Conservation (phyloP, 371 early-diverging fungal species). For the Rhizopus stolonifer region DNA sequence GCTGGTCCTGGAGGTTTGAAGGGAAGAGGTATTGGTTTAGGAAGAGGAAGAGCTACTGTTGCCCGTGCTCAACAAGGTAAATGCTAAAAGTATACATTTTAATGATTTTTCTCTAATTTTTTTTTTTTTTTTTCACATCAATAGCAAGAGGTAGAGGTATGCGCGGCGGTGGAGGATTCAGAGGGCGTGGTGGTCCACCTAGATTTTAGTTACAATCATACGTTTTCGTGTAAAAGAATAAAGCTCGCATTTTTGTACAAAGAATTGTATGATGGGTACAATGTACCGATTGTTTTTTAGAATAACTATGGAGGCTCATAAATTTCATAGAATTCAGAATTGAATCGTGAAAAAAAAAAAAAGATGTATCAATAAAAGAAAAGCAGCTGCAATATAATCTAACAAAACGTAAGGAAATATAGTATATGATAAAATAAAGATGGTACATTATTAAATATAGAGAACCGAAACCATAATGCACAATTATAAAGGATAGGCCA, state of each 20-base stretch:
- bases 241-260: neutral
- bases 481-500: no score
- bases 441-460: no score
- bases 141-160: conserved; percentile 52
- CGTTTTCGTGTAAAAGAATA: neutral
- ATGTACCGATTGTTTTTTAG: no score
- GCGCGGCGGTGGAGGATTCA: conserved; percentile 46
- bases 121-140: neutral
- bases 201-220: conserved; percentile 16
- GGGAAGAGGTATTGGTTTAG: conserved; percentile 84
- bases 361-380: no score
- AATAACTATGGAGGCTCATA: no score
- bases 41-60: conserved; percentile 85
- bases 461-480: no score
- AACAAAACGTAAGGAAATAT: no score
- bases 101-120: neutral
- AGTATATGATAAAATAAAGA: no score
- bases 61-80: conserved; percentile 71
- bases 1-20: conserved; percentile 78
- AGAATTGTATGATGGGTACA: no score
- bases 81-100: neutral
- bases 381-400: no score
- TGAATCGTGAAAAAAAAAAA: no score
- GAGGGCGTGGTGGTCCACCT: conserved; percentile 39
- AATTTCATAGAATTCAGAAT: no score